A percentile compares a stretch with the other conserved stretches of the same genome.
Evolutionary conservation across 352 stramenopile genomes (phyloP).

Genomic region (Elongisporangium undulatum): DNA sequence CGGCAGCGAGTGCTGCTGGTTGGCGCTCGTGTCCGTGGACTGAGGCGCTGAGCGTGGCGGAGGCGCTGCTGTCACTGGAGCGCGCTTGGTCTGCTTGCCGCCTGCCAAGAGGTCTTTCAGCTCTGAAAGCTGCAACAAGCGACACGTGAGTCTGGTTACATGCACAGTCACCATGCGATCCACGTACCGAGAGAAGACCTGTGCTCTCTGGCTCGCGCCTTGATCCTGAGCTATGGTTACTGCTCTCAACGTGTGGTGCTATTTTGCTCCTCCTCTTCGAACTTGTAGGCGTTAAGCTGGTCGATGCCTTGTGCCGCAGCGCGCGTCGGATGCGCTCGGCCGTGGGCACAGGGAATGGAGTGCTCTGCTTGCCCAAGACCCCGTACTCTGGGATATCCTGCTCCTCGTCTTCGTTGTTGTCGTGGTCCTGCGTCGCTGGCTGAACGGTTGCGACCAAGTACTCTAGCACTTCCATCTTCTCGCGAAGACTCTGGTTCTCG

Average conservation of each 20-base stretch:
- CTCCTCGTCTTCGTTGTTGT: conserved; percentile 7
- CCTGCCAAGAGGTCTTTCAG: conserved; percentile 37
- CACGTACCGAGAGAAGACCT: conserved; percentile 36
- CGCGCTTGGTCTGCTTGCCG: conserved; percentile 15
- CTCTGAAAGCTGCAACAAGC: conserved; percentile 31
- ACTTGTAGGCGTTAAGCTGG: neutral
- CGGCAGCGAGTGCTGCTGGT: neutral
- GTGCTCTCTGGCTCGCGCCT: conserved; percentile 18
- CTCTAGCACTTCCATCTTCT: conserved; percentile 58
- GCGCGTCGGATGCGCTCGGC: conserved; percentile 16
- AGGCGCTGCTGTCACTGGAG: neutral
- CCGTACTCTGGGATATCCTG: conserved; percentile 33
- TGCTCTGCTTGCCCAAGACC: conserved; percentile 4
- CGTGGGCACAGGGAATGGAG: conserved; percentile 4
- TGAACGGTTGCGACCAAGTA: conserved; percentile 29
- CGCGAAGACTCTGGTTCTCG: conserved; percentile 48
- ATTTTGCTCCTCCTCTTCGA: neutral
- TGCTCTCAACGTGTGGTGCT: neutral
- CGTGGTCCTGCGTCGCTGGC: conserved; percentile 1
- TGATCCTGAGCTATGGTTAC: conserved; percentile 5
- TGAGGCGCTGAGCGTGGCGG: neutral
- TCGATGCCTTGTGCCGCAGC: conserved; percentile 6
- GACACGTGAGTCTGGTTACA: neutral
- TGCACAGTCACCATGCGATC: neutral
- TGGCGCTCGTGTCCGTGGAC: neutral